Percentiles rank a stretch among this genome's conserved stretches.
Conservation (phyloP, 768 basidiomycete genomes). For the Lactarius psammicola region DNA sequence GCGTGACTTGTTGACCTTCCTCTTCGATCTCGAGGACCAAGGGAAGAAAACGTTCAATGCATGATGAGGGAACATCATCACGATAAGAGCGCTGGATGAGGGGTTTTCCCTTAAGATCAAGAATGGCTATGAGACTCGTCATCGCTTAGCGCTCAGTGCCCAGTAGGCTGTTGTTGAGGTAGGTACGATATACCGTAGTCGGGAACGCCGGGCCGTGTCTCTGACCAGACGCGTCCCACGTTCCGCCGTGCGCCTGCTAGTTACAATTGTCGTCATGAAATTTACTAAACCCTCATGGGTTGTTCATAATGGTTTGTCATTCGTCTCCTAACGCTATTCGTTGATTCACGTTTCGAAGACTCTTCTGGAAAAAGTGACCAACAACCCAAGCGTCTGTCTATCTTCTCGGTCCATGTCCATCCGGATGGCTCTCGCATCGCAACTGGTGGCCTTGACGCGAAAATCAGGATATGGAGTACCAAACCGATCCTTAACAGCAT, state of each 20-base stretch:
- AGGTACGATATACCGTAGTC: neutral
- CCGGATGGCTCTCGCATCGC: constrained; percentile 95
- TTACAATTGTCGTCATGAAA: constrained; percentile 48
- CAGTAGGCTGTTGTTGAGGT: no score
- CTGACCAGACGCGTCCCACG: no score
- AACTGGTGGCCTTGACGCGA: constrained; percentile 95
- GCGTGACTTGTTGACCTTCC: constrained; percentile 93
- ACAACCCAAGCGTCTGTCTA: constrained; percentile 65
- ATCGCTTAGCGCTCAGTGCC: constrained; percentile 35
- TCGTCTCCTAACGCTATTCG: constrained; percentile 18
- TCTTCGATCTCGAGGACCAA: constrained; percentile 95
- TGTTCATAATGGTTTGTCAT: constrained; percentile 61
- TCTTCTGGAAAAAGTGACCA: constrained; percentile 58
- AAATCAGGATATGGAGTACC: constrained; percentile 97
- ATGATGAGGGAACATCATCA: constrained; percentile 88
- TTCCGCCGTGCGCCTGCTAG: neutral
- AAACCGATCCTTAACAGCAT: constrained; percentile 83
- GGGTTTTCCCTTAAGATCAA: constrained; percentile 98
- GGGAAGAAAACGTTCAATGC: constrained; percentile 92
- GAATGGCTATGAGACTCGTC: constrained; percentile 82
- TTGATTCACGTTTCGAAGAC: constrained; percentile 33
- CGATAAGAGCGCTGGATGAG: constrained; percentile 95
- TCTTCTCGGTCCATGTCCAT: constrained; percentile 92
- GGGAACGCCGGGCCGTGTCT: neutral
- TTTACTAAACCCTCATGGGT: constrained; percentile 92